Base-by-base conservation (phyloP, 108 stramenopile genomes). In the Phaeodactylum tricornutum region DNA sequence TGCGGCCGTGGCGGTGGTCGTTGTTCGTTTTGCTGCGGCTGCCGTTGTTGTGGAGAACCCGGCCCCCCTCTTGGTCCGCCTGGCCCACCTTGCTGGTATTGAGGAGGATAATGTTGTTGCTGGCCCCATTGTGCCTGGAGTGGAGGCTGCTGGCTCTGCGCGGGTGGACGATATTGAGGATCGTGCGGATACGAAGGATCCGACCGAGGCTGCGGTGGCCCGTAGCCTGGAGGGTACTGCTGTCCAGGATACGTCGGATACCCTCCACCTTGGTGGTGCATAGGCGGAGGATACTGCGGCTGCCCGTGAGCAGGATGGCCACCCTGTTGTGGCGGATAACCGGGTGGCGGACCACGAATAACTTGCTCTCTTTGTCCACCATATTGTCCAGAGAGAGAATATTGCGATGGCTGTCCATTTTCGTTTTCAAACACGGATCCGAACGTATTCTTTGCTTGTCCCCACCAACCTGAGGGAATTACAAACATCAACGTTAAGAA, bases 371-470 rank as follows among this genome's bases (percentile, higher is more conserved):
- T 3, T 40, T 16, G 38, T 40, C 21, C 6, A 11, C 36, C 51
- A 22, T 37, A 23, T 14, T 17, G 19, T 24, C 50, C 50, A 36
- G 35, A 26, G 2, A 52, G 17, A 21, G 50, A 52, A 37, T 52
- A 52, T 5, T 42, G 53, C n/a, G n/a, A n/a, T 25, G 28, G 39
- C 5, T 16, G 31, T 26, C 43, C 38, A 29, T 15, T 23, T 12
- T 22, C 38, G 4, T 44, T 43, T 59, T 75, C 74, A 50, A 75
- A 75, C 1, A 75, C 56, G 23, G 67, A 64, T 12, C 69, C 69
- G 14, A 75, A 47, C 12, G 66, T 54, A 25, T 28, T 47, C 29
- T 59, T 62, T 16, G 69, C 74, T 39, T 38, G 38, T 15, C 35
- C 61, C 65, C 59, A 59, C 25, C 62, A 41, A 27, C 55, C 74